Evolutionary conservation across 2,329 filamentous ascomycete species (phyloP).

Genomic region (Tolypocladium endophyticum): DNA sequence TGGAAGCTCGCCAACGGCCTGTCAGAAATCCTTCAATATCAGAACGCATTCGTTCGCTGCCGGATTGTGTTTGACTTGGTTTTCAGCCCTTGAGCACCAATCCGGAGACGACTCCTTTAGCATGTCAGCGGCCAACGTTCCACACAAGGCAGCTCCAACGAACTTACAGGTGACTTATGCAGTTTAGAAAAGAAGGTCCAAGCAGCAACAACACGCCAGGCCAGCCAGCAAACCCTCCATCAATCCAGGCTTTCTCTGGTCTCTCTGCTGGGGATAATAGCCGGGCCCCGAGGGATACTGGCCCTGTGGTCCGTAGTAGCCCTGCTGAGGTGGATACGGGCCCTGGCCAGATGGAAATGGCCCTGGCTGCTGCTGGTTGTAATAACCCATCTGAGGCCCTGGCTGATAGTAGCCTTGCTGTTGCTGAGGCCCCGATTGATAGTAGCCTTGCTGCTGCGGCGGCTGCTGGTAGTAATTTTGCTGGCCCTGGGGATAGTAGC

Average conservation of each 20-base stretch:
- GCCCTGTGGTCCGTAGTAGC: slow-evolving; percentile 23
- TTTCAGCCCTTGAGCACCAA: not conserved
- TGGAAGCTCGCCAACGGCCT: not conserved
- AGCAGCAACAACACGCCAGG: slow-evolving; percentile 47
- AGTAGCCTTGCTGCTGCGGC: slow-evolving; percentile 15
- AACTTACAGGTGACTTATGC: not conserved
- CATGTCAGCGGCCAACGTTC: not conserved
- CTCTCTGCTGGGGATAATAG: slow-evolving; percentile 23
- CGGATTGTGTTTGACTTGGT: not conserved
- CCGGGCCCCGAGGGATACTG: slow-evolving; percentile 24
- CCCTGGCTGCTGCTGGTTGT: slow-evolving; percentile 25
- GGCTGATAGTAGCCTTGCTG: slow-evolving; percentile 28
- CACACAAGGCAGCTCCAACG: not conserved
- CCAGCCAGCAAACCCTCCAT: slow-evolving; percentile 37
- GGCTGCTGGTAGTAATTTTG: slow-evolving; percentile 15
- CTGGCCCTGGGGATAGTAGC: slow-evolving; percentile 9
- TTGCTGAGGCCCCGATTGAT: slow-evolving; percentile 14
- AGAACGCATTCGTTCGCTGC: not conserved
- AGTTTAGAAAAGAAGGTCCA: slow-evolving; percentile 44
- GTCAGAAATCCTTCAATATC: not conserved
- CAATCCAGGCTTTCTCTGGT: slow-evolving; percentile 22
- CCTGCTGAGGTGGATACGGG: slow-evolving; percentile 23
- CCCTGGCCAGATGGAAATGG: slow-evolving; percentile 22
- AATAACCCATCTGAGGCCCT: slow-evolving; percentile 32
- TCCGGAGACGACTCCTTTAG: not conserved